Evolutionary conservation across 2,329 filamentous ascomycete species (phyloP), one percentile per base, ranked within the genome.

Genomic region (Pseudocercospora cruenta): DNA sequence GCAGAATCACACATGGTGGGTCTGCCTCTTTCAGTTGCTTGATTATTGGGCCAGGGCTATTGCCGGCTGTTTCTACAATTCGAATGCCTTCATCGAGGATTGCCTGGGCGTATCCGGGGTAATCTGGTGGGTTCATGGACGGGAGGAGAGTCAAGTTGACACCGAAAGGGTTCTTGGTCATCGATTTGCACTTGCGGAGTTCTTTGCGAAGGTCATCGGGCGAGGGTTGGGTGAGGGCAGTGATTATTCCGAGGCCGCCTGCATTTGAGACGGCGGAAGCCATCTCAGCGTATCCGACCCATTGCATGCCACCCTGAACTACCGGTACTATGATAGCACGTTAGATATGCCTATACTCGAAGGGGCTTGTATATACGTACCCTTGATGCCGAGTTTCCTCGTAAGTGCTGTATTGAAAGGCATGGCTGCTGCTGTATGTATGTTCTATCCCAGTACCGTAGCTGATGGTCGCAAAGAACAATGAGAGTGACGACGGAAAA

Each of bases 91-190:
- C 94, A 77, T 97, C 94, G 76, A 99, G 94, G 76, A 96, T 89
- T 62, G 94, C 92, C 80, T 92, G 91, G 28, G 94, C 93, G 81
- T 96, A 99, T 67, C 92, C 94, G 68, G 83, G 87, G 80, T 99
- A 99, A 85, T 98, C 90, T 4, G 95, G 95, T 6, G 95, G 93
- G 9, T 93, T 90, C 73, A 98, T 87, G 63, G 94, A 87, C 28
- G 95, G 95, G 54, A 98, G 90, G 68, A 98, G 90, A 8, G 95
- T 99, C 72, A 98, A 87, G 82, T 99, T 99, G 74, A 98, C 94
- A 75, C 86, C 95, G 80, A 99, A 98, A 19, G 92, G 92, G 70
- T 88, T 86, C 69, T 84, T 83, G 64, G 92, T 95, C 83, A 98
- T 88, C 70, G 85, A 87, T 73, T 89, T 90, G 85, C 92, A 96